phyloP scores from a whole-genome alignment of 495 filamentous ascomycete genomes.

The Astrothelium macrocarpum region DNA sequence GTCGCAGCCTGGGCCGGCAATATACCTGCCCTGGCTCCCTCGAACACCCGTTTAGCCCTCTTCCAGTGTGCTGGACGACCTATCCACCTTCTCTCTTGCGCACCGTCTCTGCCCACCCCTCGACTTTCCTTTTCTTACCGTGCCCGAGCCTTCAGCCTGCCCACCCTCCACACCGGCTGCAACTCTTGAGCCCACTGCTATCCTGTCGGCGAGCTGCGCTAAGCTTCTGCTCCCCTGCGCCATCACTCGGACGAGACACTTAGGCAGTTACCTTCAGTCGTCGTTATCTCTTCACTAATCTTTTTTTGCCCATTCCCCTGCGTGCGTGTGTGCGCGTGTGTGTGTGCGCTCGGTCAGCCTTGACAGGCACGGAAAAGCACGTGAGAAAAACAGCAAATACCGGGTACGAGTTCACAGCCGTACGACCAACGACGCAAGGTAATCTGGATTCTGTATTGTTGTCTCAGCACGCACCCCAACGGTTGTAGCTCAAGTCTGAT shows the following conservation, averaged over 20 bases:
- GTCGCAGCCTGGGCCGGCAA: conserved; percentile 6
- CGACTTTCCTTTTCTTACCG: not conserved
- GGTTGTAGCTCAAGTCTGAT: not conserved
- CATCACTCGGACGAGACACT: not conserved
- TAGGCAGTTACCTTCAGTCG: no score
- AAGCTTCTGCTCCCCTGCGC: not conserved
- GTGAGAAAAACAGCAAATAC: conserved; percentile 3
- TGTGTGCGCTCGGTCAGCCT: not conserved
- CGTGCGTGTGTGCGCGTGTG: not conserved
- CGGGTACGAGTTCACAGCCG: not conserved
- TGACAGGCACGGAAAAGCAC: not conserved
- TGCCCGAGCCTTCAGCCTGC: not conserved
- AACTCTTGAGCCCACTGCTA: not conserved
- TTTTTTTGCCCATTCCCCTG: no score
- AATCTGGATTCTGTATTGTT: conserved; percentile 3
- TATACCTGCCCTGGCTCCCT: conserved; percentile 1
- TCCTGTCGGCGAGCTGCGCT: not conserved
- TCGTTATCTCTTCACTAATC: no score
- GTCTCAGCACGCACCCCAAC: conserved; percentile 3
- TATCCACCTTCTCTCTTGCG: not conserved
- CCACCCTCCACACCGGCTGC: not conserved
- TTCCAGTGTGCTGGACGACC: not conserved
- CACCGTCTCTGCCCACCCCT: not conserved
- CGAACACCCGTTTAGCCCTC: conserved; percentile 1
- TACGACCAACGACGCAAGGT: conserved; percentile 6